These are phyloP conservation scores for Ascobolus immersus DNA, from an alignment of 495 filamentous ascomycete species.

Conservation along the genomic window DNA sequence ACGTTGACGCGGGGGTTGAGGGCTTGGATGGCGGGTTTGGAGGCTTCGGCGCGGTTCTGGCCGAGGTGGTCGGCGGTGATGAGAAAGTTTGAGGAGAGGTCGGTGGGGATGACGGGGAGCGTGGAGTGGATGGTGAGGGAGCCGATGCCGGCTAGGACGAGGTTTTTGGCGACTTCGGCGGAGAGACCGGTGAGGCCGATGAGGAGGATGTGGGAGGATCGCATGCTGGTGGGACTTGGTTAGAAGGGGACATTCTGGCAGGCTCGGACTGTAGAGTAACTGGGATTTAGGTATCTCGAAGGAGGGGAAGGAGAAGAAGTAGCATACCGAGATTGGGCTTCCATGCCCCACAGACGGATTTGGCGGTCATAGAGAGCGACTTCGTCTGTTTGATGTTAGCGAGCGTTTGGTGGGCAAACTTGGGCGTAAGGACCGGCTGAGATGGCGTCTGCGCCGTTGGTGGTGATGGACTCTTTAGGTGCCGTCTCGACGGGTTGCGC, in stretches of 20 bases:
- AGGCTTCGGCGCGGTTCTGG: slow-evolving; percentile 64
- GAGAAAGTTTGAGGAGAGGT: slow-evolving; percentile 78
- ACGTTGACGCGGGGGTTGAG: slow-evolving; percentile 80
- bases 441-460: too few species aligned
- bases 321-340: slow-evolving; percentile 57
- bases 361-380: slow-evolving; percentile 95
- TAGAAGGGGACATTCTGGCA: neutral
- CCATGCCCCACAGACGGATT: slow-evolving; percentile 92
- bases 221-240: slow-evolving; percentile 32
- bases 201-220: slow-evolving; percentile 71
- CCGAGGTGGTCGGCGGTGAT: slow-evolving; percentile 43
- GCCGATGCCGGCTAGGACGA: slow-evolving; percentile 84
- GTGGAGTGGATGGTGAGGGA: slow-evolving; percentile 77
- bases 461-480: too few species aligned
- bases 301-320: neutral
- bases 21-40: slow-evolving; percentile 46
- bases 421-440: too few species aligned
- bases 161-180: slow-evolving; percentile 88
- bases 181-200: slow-evolving; percentile 73
- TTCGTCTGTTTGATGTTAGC: too few species aligned
- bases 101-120: slow-evolving; percentile 46
- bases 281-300: neutral
- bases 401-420: too few species aligned
- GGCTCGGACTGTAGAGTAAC: neutral
- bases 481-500: too few species aligned